A percentile compares a stretch with the other conserved stretches of the same genome.
phyloP scores from a whole-genome alignment of 2,329 filamentous ascomycete species.

The Cytospora leucostoma region DNA sequence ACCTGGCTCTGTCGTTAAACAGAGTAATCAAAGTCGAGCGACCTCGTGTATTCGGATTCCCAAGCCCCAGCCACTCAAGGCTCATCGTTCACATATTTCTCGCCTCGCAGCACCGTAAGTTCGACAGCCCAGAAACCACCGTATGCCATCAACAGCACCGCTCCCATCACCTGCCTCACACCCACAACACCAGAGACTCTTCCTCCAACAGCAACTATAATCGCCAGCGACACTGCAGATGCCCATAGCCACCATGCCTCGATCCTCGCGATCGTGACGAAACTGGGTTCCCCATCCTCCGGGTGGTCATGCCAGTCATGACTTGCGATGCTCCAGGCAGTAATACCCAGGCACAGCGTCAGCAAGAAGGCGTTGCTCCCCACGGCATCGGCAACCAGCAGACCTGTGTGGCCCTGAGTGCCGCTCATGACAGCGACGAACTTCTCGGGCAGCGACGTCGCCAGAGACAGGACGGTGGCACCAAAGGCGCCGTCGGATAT shows the following conservation, averaged over 20 bases:
- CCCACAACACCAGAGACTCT: constrained; percentile 17
- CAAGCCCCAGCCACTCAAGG: not conserved
- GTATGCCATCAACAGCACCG: constrained; percentile 25
- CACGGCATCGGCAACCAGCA: constrained; percentile 54
- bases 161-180: constrained; percentile 25
- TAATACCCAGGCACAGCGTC: constrained; percentile 49
- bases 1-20: not conserved
- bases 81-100: not conserved
- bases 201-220: constrained; percentile 21
- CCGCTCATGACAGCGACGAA: constrained; percentile 52
- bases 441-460: constrained; percentile 57
- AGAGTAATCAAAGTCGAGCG: not conserved
- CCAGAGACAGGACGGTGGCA: constrained; percentile 32
- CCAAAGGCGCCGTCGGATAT: constrained; percentile 29
- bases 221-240: constrained; percentile 12
- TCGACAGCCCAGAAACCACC: constrained; percentile 25
- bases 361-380: constrained; percentile 58
- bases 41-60: not conserved
- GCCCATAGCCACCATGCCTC: constrained; percentile 28
- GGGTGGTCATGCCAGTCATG: constrained; percentile 27
- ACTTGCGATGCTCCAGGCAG: constrained; percentile 22
- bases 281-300: constrained; percentile 12
- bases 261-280: constrained; percentile 22
- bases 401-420: constrained; percentile 47
- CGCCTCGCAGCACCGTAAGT: constrained; percentile 22